These are phyloP conservation scores for Coemansia sp. DNA, from an alignment of 192 early-diverging fungal genomes.

Conservation along the genomic window DNA sequence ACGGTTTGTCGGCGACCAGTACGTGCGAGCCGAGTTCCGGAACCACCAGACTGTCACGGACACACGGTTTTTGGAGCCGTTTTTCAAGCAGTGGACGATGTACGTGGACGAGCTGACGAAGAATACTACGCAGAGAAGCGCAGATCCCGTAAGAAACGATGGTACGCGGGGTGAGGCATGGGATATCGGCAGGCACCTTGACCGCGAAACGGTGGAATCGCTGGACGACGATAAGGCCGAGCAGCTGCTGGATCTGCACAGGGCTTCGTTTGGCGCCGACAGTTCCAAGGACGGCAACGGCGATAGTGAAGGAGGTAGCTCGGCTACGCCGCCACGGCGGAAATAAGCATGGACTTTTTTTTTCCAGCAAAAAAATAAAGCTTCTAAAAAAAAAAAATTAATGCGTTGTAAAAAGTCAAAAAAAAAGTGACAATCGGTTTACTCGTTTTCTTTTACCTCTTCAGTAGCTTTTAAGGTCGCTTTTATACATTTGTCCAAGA, in stretches of 20 bases:
- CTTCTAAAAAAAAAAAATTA: neutral
- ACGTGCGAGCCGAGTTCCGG: conserved; percentile 50
- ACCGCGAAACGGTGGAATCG: conserved; percentile 26
- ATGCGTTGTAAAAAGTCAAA: neutral
- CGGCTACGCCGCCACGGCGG: conserved; percentile 8
- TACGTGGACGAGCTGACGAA: conserved; percentile 33
- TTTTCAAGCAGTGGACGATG: conserved; percentile 46
- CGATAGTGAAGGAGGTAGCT: neutral
- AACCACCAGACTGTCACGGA: conserved; percentile 46
- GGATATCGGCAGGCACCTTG: conserved; percentile 37
- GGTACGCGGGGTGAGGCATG: neutral
- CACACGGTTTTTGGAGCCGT: conserved; percentile 36
- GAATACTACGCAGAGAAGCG: neutral
- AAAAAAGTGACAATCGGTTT: neutral
- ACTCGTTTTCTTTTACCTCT: too few relatives aligned
- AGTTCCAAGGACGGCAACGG: neutral
- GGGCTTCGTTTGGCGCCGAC: conserved; percentile 20
- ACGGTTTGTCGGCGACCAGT: conserved; percentile 56
- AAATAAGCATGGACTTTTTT: neutral
- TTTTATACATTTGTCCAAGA: too few relatives aligned
- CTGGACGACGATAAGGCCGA: conserved; percentile 54
- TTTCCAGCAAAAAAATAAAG: neutral
- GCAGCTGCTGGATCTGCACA: conserved; percentile 50
- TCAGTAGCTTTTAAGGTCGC: too few relatives aligned
- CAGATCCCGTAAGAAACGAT: neutral